A percentile compares a stretch with the other conserved stretches of the same genome.
Evolutionary conservation across 345 rosid species (phyloP).

Genomic region (Noccaea bulbosa): DNA sequence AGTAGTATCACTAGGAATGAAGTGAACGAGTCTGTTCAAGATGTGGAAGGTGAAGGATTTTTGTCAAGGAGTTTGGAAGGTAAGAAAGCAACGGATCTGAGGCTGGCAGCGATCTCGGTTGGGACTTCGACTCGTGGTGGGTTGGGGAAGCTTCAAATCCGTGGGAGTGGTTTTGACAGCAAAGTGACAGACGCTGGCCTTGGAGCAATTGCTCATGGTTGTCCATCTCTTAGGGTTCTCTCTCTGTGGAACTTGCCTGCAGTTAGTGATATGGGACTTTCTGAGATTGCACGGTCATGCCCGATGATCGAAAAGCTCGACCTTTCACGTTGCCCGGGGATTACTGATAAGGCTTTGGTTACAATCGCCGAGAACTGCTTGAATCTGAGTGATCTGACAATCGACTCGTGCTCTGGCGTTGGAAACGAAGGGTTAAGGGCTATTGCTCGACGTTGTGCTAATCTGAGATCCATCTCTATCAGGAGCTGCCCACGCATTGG

Average conservation of each 20-base stretch:
- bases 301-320: slow-evolving; percentile 79
- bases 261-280: slow-evolving; percentile 67
- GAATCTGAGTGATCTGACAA: slow-evolving; percentile 68
- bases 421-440: slow-evolving; percentile 84
- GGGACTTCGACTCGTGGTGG: slow-evolving; percentile 91
- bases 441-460: slow-evolving; percentile 63
- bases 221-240: slow-evolving; percentile 79
- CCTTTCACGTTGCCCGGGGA: slow-evolving; percentile 65
- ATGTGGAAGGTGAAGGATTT: slow-evolving; percentile 61
- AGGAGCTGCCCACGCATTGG: slow-evolving; percentile 78
- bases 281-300: slow-evolving; percentile 77
- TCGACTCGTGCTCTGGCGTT: slow-evolving; percentile 72
- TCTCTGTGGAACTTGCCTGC: slow-evolving; percentile 82
- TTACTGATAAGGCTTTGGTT: slow-evolving; percentile 65
- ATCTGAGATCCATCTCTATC: slow-evolving; percentile 72
- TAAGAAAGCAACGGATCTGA: slow-evolving; percentile 79
- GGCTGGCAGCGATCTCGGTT: slow-evolving; percentile 85
- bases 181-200: slow-evolving; percentile 79
- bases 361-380: slow-evolving; percentile 69
- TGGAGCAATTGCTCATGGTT: slow-evolving; percentile 70
- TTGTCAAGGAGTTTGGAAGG: slow-evolving; percentile 88
- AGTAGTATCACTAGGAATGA: slow-evolving; percentile 68
- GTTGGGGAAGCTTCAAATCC: slow-evolving; percentile 78
- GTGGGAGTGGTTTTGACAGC: slow-evolving; percentile 63
- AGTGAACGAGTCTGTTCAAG: slow-evolving; percentile 44